Base-by-base conservation (phyloP, 352 stramenopile genomes). In the Globisporangium iwayamae region DNA sequence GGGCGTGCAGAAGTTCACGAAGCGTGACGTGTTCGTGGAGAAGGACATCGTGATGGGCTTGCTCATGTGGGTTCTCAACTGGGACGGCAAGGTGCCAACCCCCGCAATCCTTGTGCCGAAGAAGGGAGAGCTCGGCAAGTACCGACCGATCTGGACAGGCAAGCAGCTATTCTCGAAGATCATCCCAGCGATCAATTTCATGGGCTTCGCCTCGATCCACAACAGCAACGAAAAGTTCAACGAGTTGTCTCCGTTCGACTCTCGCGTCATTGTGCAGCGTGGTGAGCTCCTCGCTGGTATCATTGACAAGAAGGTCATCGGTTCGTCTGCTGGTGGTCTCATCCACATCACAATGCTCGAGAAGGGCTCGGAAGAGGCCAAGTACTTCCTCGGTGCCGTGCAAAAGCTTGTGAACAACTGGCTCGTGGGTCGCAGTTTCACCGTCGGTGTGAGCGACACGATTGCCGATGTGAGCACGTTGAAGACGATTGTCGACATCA, bases 281-380 rank as follows among this genome's bases (percentile, higher is more conserved):
- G 98, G 97, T 60, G 93, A 99, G 69, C 70, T 99, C 2, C 70
- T 99, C 14, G 92, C 95, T 69, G 98, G 98, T 68, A 98, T 98
- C 39, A 98, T 99, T 75, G 97, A 99, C 75, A 99, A 99, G 81
- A 99, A 99, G 71, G 98, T 93, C 20, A 98, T 99, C 72, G 98
- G 98, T 70, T 98, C 94, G 14, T 97, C 94, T 56, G 97, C 83
- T 41, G 97, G 97, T 66, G 96, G 96, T 70, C 80, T 99, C 25
- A 97, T 99, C 56, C 98, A 99, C 76, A 98, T 97, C 25, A 96
- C 90, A 28, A 99, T 97, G 96, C 74, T 97, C 16, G 87, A 97
- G 50, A 93, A 96, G 68, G 91, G 91, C n/a, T 83, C 85, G 36
- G 90, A 98, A 65, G 87, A 96, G 66, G 90, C 91, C 0, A 87